Evolutionary conservation across 2,329 filamentous ascomycete species (phyloP).

Genomic region (Cladosporium sp.): DNA sequence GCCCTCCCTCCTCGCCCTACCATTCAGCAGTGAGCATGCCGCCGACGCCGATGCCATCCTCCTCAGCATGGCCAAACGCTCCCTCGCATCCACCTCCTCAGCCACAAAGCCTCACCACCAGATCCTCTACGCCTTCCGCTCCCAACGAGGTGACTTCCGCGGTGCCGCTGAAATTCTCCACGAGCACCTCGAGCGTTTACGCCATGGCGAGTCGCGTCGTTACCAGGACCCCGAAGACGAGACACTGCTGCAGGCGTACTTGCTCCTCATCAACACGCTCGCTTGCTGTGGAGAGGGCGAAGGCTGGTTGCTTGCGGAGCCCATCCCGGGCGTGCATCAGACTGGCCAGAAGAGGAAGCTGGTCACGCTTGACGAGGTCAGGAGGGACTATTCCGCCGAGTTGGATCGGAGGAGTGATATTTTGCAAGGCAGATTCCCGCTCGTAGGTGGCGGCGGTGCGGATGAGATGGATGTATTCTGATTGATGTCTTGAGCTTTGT

Average conservation of each 20-base stretch:
- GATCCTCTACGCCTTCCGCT: slow-evolving; percentile 85
- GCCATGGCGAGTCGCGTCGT: slow-evolving; percentile 16
- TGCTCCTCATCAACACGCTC: slow-evolving; percentile 89
- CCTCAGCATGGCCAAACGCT: slow-evolving; percentile 63
- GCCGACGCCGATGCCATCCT: slow-evolving; percentile 76
- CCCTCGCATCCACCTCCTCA: slow-evolving; percentile 50
- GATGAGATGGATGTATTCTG: slow-evolving; percentile 30
- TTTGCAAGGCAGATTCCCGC: slow-evolving; percentile 82
- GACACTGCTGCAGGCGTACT: slow-evolving; percentile 65
- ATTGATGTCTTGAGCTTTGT: neutral
- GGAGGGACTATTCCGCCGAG: slow-evolving; percentile 84
- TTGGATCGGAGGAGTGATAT: slow-evolving; percentile 84
- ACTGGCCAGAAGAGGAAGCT: slow-evolving; percentile 60
- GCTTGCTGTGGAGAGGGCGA: slow-evolving; percentile 78
- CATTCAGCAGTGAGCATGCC: slow-evolving; percentile 67
- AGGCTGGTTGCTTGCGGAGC: slow-evolving; percentile 67
- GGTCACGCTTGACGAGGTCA: slow-evolving; percentile 77
- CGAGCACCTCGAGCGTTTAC: slow-evolving; percentile 50
- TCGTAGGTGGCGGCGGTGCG: slow-evolving; percentile 43
- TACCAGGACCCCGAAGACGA: slow-evolving; percentile 44
- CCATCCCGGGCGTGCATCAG: slow-evolving; percentile 38
- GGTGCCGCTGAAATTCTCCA: slow-evolving; percentile 61
- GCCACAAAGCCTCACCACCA: slow-evolving; percentile 67
- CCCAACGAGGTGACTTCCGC: slow-evolving; percentile 78
- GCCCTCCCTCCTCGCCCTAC: slow-evolving; percentile 59